Conservation (phyloP, 306 rosid genomes). For the Lotus japonicus region DNA sequence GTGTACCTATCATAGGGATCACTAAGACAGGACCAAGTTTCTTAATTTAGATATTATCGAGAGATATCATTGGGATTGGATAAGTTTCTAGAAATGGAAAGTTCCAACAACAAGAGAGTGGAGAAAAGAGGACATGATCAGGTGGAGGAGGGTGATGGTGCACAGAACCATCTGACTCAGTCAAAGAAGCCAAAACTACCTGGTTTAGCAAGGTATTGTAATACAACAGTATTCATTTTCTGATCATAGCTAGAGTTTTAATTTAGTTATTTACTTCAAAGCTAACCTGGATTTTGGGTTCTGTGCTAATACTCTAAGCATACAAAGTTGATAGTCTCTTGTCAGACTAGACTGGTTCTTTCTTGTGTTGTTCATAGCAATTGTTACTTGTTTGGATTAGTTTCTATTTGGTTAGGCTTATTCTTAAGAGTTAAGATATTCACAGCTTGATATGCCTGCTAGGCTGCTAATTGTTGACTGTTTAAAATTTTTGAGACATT, state of each 20-base stretch:
- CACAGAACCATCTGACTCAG: constrained; percentile 27
- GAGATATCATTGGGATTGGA: constrained; percentile 29
- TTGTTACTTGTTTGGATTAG: not conserved
- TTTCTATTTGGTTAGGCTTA: not conserved
- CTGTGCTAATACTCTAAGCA: not conserved
- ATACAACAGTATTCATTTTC: not conserved
- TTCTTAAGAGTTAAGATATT: not conserved
- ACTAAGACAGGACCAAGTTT: constrained; percentile 29
- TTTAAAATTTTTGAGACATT: constrained; percentile 7
- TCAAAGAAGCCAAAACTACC: constrained; percentile 65
- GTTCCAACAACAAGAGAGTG: constrained; percentile 41
- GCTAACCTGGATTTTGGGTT: not conserved
- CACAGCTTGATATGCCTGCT: not conserved
- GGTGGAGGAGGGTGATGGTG: constrained; percentile 32
- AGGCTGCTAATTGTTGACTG: not conserved
- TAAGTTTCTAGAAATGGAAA: constrained; percentile 62
- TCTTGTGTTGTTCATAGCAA: not conserved
- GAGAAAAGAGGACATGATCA: constrained; percentile 64
- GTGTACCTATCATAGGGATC: constrained; percentile 1
- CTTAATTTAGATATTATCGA: constrained; percentile 29
- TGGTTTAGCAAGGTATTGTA: constrained; percentile 67
- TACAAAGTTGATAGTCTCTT: not conserved
- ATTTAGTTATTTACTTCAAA: not conserved
- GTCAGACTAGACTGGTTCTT: not conserved
- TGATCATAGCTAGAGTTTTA: not conserved